phyloP scores from a whole-genome alignment of 345 rosid species.

The Eucalyptus sp. region DNA sequence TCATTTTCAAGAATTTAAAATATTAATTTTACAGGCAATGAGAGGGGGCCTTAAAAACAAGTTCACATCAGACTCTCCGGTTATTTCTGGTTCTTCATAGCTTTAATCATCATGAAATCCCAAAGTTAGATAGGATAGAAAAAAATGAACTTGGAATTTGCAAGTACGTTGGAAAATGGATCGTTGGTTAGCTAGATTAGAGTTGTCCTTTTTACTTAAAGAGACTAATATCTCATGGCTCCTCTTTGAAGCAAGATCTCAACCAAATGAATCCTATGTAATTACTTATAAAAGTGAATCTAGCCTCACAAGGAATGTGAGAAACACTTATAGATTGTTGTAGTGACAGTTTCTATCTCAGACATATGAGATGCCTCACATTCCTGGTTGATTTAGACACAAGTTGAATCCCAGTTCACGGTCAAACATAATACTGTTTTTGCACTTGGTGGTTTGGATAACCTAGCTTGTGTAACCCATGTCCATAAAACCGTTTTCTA shows the following conservation, averaged over 20 bases:
- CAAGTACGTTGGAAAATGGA: background rate
- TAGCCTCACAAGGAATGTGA: background rate
- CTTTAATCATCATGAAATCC: background rate
- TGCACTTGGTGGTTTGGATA: background rate
- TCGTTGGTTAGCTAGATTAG: background rate
- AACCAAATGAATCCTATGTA: background rate
- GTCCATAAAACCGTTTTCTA: background rate
- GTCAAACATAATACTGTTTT: background rate
- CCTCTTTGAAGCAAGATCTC: background rate
- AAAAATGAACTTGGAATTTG: background rate
- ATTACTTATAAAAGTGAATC: background rate
- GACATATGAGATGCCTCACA: background rate
- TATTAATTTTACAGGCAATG: background rate
- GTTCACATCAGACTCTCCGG: background rate
- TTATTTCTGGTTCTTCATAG: background rate
- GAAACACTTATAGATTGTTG: background rate
- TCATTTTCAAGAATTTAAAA: background rate
- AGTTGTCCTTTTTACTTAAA: background rate
- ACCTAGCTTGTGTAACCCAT: background rate
- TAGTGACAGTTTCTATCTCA: background rate
- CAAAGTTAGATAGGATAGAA: background rate
- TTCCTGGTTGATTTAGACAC: background rate
- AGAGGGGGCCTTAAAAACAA: background rate
- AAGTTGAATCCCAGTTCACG: background rate
- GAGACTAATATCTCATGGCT: background rate